These are phyloP conservation scores for Aspergillus chevalieri DNA, from an alignment of 2,329 filamentous ascomycete species.

Conservation along the genomic window DNA sequence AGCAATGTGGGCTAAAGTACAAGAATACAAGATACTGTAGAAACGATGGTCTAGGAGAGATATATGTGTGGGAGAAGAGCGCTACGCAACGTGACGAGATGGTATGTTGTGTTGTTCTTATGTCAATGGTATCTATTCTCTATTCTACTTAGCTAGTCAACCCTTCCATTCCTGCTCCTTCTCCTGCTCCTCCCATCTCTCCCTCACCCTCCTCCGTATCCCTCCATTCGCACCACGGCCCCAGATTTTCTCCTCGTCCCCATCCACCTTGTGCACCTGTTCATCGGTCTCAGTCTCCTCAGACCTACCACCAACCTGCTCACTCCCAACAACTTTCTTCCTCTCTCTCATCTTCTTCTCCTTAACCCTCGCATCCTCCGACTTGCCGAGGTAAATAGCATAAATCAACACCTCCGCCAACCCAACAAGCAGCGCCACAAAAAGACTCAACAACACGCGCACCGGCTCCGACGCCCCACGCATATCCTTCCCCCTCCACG, in stretches of 20 bases:
- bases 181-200: slow-evolving; percentile 30
- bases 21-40: no score
- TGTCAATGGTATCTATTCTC: no score
- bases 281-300: not conserved
- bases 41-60: no score
- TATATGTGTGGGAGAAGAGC: no score
- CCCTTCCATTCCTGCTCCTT: slow-evolving; percentile 5
- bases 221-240: slow-evolving; percentile 36
- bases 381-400: slow-evolving; percentile 41
- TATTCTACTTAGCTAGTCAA: no score
- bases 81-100: no score
- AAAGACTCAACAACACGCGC: slow-evolving; percentile 36
- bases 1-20: no score
- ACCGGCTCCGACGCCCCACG: slow-evolving; percentile 26
- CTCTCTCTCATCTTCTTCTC: slow-evolving; percentile 35
- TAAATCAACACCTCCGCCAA: slow-evolving; percentile 44
- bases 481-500: slow-evolving; percentile 9
- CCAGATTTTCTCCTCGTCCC: slow-evolving; percentile 34
- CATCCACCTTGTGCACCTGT: not conserved
- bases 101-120: no score
- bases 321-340: slow-evolving; percentile 29
- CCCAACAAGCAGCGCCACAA: slow-evolving; percentile 38
- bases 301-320: slow-evolving; percentile 10
- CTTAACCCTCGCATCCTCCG: slow-evolving; percentile 32
- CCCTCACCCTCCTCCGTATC: slow-evolving; percentile 34